Conservation (phyloP, 2,329 filamentous ascomycete species). For the Dactylellina haptotyla region DNA sequence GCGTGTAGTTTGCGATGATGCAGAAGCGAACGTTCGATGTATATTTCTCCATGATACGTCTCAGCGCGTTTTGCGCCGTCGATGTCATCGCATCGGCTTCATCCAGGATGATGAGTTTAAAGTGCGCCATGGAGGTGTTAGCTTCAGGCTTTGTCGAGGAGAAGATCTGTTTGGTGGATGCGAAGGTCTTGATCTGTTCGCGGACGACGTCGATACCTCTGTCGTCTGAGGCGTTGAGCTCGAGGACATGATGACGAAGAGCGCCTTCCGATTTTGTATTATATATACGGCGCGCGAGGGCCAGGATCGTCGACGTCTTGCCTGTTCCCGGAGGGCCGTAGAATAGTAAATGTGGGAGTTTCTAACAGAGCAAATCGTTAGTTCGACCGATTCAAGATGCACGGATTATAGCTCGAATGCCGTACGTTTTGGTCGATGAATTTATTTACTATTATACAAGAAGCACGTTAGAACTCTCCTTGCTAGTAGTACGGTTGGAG, state of each 20-base stretch:
- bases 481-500: neutral
- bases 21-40: constrained; percentile 97
- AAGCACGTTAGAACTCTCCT: too few species aligned
- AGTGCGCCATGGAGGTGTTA: constrained; percentile 66
- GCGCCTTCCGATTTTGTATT: constrained; percentile 74
- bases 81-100: constrained; percentile 99
- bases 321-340: constrained; percentile 97
- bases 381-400: neutral
- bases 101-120: constrained; percentile 96
- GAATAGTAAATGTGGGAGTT: constrained; percentile 91
- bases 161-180: constrained; percentile 97
- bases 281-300: constrained; percentile 91
- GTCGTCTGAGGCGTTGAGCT: constrained; percentile 97
- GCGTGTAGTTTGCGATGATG: constrained; percentile 98
- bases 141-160: constrained; percentile 64
- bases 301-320: constrained; percentile 96
- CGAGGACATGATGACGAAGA: constrained; percentile 97
- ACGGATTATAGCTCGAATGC: neutral
- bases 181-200: constrained; percentile 99
- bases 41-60: constrained; percentile 99
- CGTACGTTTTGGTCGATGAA: constrained; percentile 88
- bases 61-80: constrained; percentile 95
- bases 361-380: constrained; percentile 61
- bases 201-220: constrained; percentile 96
- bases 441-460: constrained; percentile 78